Base-by-base conservation (phyloP, 768 basidiomycete genomes). In the Agrocybe praecox region DNA sequence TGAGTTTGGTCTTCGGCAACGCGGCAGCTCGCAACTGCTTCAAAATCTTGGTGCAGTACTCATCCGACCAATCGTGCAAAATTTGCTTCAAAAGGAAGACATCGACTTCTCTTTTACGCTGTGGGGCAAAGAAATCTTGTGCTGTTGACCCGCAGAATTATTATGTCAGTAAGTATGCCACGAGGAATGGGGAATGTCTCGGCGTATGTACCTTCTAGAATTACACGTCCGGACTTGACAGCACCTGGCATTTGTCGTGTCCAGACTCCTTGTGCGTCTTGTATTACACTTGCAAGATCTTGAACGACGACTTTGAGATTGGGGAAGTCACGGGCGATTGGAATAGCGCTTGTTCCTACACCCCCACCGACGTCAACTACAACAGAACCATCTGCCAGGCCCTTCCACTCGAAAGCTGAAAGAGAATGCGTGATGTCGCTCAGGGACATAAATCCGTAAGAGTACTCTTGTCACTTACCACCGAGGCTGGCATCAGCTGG, bases 321-420 rank as follows among this genome's bases (percentile, higher is more conserved):
- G 2, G 78, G 76, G 56, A 69, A 71, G 3, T 68, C 65, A n/a
- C 67, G 67, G 1, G 72, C 71, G 8, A 80, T 62, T 1, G 70
- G 54, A 55, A 79, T 62, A 21, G 71, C 68, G 0, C 72, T 66
- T 5, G 75, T 73, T 15, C 88, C 88, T 32, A 89, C 83, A 2
- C 88, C 88, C 14, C 88, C 88, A 1, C 88, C 88, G 2, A 89
- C 86, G 54, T 90, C 88, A 5, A 89, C 80, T 12, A 89, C 72
- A 2, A 83, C 65, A 9, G 82, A 76, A 12, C 77, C 80, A n/a
- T 66, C 65, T 0, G 77, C 75, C 24, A 90, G 74, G 6, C 76
- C 66, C 17, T 71, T 63, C 83, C 88, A 90, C 40, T 83, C 77
- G 61, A 86, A 88, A 1, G 78, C 88, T 89, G 56, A 19, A 34